Percentiles rank a stretch among this genome's conserved stretches.
Evolutionary conservation across 495 filamentous ascomycete species (phyloP).

Genomic region (Trichocladium uniseriatum): DNA sequence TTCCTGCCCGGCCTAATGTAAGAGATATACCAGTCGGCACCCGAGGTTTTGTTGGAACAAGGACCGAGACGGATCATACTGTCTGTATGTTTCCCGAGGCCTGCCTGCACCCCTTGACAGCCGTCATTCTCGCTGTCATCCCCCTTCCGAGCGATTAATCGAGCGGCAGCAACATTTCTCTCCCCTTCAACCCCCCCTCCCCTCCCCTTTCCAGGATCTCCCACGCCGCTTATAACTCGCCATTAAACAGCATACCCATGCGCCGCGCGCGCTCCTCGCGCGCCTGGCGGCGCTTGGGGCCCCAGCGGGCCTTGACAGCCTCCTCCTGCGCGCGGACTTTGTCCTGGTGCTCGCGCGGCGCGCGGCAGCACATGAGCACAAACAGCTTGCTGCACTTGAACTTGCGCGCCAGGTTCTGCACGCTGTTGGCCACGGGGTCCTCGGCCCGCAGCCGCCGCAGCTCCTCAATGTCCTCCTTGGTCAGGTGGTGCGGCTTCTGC

Average conservation of each 20-base stretch:
- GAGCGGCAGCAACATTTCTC: no score
- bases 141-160: no score
- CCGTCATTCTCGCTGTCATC: no score
- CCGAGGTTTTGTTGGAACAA: no score
- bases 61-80: no score
- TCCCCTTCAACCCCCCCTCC: no score
- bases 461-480: constrained; percentile 61
- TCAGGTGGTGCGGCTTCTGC: constrained; percentile 57
- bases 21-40: no score
- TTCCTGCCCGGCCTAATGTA: no score
- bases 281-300: constrained; percentile 56
- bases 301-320: constrained; percentile 62
- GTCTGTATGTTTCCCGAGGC: no score
- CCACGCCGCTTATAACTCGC: constrained; percentile 31
- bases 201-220: not conserved
- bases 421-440: constrained; percentile 67
- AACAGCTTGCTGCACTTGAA: constrained; percentile 74
- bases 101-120: no score
- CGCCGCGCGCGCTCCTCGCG: constrained; percentile 65
- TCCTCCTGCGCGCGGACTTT: constrained; percentile 38
- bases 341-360: constrained; percentile 29
- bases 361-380: constrained; percentile 47
- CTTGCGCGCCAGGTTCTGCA: constrained; percentile 55
- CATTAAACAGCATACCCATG: constrained; percentile 47
- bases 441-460: constrained; percentile 58